phyloP scores from a whole-genome alignment of 495 filamentous ascomycete species.

The Penicillium malachiteum region DNA sequence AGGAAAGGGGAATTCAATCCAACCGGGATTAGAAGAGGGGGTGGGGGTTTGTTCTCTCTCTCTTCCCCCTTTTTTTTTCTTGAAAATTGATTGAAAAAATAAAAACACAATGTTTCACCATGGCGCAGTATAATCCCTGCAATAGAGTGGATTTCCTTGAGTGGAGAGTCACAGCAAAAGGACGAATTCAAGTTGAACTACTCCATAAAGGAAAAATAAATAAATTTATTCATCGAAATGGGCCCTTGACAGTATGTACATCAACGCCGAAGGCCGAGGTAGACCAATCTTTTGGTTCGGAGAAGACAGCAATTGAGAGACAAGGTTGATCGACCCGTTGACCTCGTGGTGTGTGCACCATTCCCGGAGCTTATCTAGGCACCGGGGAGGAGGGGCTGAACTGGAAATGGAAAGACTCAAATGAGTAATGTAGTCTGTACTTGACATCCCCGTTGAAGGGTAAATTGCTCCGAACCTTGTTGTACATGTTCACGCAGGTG shows the following conservation, averaged over 20 bases:
- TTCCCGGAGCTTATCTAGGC: conserved; percentile 22
- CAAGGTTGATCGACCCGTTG: conserved; percentile 36
- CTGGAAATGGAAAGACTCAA: too few species aligned
- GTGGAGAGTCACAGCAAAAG: conserved; percentile 10
- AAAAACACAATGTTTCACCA: conserved; percentile 19
- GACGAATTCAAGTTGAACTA: not conserved
- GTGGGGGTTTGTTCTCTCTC: conserved; percentile 1
- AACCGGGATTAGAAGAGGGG: conserved; percentile 33
- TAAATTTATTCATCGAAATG: not conserved
- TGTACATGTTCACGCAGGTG: too few species aligned
- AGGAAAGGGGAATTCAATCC: conserved; percentile 2
- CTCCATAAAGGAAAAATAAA: not conserved
- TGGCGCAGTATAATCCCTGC: conserved; percentile 25
- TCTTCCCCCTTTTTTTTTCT: too few species aligned
- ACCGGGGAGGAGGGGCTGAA: conserved; percentile 2
- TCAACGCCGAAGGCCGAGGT: too few species aligned
- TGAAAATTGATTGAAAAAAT: not conserved
- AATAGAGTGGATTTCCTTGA: conserved; percentile 15
- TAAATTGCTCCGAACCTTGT: not conserved
- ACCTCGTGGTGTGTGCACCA: conserved; percentile 11
- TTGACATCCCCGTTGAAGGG: too few species aligned
- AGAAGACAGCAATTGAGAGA: too few species aligned
- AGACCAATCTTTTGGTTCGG: conserved; percentile 5
- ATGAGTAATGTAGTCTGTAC: too few species aligned
- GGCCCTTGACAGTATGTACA: too few species aligned